Percentiles rank a stretch among this genome's conserved stretches.
These are phyloP conservation scores for Metschnikowia gelsemii DNA, from an alignment of 805 yeast species.

Conservation along the genomic window DNA sequence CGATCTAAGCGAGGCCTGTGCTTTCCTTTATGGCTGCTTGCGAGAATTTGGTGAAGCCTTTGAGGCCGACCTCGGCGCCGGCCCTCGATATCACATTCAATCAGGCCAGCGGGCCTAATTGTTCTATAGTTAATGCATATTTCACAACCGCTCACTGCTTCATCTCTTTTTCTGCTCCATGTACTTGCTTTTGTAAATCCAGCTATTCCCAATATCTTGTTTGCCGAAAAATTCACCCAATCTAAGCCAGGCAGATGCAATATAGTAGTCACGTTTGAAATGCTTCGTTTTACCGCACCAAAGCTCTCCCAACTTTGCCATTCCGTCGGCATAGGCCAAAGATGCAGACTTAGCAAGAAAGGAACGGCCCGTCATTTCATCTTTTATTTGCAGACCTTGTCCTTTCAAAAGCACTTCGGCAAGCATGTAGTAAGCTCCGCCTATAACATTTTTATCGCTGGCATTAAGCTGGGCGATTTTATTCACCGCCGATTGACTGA, in stretches of 20 bases:
- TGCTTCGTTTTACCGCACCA: conserved; percentile 58
- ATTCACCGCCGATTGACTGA: conserved; percentile 26
- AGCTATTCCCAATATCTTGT: conserved; percentile 62
- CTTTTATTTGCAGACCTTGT: conserved; percentile 51
- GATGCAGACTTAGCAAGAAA: conserved; percentile 64
- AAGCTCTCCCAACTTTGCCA: conserved; percentile 67
- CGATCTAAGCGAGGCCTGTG: conserved; percentile 32
- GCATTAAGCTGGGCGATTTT: conserved; percentile 33
- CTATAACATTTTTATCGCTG: conserved; percentile 40
- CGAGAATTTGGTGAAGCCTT: conserved; percentile 32
- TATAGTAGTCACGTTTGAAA: conserved; percentile 54
- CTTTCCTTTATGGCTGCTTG: conserved; percentile 30
- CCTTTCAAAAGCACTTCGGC: conserved; percentile 56
- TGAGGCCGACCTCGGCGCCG: conserved; percentile 15
- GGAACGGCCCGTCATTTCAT: conserved; percentile 56
- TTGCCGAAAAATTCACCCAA: conserved; percentile 63
- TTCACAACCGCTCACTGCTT: neutral
- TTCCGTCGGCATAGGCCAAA: conserved; percentile 65
- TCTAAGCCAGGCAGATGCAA: conserved; percentile 72
- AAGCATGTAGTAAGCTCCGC: conserved; percentile 58
- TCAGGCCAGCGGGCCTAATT: conserved; percentile 8
- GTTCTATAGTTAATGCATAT: conserved; percentile 1
- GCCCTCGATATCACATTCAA: conserved; percentile 16
- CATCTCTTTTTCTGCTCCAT: conserved; percentile 17
- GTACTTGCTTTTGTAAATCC: conserved; percentile 76